A percentile compares a stretch with the other conserved stretches of the same genome.
Evolutionary conservation across 2,329 filamentous ascomycete species (phyloP).

Genomic region (Coniochaeta sp.): DNA sequence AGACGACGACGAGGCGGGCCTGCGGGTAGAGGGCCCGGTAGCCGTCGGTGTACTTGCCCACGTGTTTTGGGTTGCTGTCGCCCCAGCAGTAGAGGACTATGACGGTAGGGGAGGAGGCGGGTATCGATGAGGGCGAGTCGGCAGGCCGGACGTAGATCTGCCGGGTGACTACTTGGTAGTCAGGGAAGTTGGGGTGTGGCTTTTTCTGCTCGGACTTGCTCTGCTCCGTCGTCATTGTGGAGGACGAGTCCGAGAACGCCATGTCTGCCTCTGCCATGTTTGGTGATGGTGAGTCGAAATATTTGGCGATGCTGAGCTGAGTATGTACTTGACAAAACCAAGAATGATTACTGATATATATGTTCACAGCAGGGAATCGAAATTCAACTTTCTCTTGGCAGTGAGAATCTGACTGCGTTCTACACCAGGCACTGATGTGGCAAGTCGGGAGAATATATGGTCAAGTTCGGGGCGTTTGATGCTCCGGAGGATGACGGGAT

Average conservation of each 20-base stretch:
- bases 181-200: slow-evolving; percentile 22
- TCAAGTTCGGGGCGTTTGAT: neutral
- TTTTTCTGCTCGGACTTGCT: too few species aligned
- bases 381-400: too few species aligned
- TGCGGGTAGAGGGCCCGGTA: slow-evolving; percentile 43
- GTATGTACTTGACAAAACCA: too few species aligned
- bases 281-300: too few species aligned
- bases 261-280: too few species aligned
- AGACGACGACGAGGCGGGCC: slow-evolving; percentile 42
- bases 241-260: too few species aligned
- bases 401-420: too few species aligned
- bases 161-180: slow-evolving; percentile 38
- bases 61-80: slow-evolving; percentile 45
- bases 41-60: slow-evolving; percentile 47
- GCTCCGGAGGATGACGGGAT: neutral
- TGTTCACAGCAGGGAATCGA: too few species aligned
- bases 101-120: slow-evolving; percentile 30
- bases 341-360: too few species aligned
- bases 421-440: too few species aligned
- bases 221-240: neutral
- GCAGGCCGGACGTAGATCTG: slow-evolving; percentile 38
- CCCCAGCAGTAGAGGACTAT: slow-evolving; percentile 53
- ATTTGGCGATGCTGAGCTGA: too few species aligned
- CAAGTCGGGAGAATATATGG: neutral
- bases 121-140: slow-evolving; percentile 12